Conservation (phyloP, 1,139 yeast genomes). For the Candida tetrigidarum region DNA sequence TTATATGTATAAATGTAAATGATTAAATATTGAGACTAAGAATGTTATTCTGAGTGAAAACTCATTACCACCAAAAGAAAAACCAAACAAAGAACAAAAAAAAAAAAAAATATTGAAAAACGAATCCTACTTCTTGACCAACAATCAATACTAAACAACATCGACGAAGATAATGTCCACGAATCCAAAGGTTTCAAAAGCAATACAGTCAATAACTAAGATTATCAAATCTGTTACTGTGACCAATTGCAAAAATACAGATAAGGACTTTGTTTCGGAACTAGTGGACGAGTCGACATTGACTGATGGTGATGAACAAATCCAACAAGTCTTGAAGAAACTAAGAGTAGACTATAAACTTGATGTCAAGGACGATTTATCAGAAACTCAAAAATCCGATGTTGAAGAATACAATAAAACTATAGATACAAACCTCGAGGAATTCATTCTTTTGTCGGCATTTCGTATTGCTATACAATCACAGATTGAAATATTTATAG, state of each 20-base stretch:
- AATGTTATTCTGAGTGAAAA: no score
- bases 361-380: constrained; percentile 34
- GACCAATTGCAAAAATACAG: constrained; percentile 3
- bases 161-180: background rate
- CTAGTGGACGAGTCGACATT: constrained; percentile 8
- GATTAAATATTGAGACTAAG: no score
- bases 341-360: constrained; percentile 7
- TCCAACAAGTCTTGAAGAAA: constrained; percentile 8
- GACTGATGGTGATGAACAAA: constrained; percentile 1
- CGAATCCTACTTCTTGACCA: background rate
- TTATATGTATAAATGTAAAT: background rate
- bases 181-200: constrained; percentile 4
- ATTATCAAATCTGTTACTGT: background rate
- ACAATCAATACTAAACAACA: background rate
- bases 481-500: constrained; percentile 12
- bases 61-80: no score
- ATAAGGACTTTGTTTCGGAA: constrained; percentile 8
- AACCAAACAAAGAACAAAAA: no score
- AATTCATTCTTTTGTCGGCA: constrained; percentile 22
- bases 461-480: constrained; percentile 22
- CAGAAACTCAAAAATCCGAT: constrained; percentile 39
- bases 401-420: constrained; percentile 23
- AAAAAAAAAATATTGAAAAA: constrained; percentile 2
- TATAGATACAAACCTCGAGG: constrained; percentile 22
- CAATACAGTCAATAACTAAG: constrained; percentile 1